Base-by-base conservation (phyloP, 352 stramenopile genomes). In the Phytopythium oedochilum region DNA sequence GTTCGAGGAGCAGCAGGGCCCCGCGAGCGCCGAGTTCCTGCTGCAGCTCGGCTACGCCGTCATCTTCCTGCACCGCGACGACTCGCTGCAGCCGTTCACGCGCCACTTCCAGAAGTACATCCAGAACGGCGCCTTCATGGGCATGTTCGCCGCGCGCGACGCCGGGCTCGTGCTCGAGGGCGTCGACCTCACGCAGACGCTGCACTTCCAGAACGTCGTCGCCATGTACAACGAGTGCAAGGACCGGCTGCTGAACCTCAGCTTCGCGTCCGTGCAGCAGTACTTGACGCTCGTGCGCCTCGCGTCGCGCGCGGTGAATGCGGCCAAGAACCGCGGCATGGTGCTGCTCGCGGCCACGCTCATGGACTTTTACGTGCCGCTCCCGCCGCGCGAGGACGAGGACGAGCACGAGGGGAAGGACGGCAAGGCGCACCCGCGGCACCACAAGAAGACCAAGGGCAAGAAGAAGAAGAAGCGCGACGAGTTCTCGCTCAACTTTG, bases 91-190 rank as follows among this genome's bases (percentile, higher is more conserved):
- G 57, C 84, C 84, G 14, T 94, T 94, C 48, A 89, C 83, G 56
- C 82, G 84, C 32, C 82, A 94, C 51, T 92, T 94, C 55, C 75
- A 89, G 45, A 82, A 82, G 65, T 92, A 85, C 61, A 88, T 94
- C 26, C 68, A 83, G 51, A 87, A 87, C 32, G 83, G 80, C 47
- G 78, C 76, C 39, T 92, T 94, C 57, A 87, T 94, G 73, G 69
- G 81, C 53, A 92, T 94, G 82, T 82, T 91, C 39, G 66, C 73
- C 35, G 53, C 88, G 57, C 64, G 75, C 26, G 66, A 86, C 43
- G 68, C 85, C 7, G 68, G 79, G 11, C 61, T 89, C 26, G 73
- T 82, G 55, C 57, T 91, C 50, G 78, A 87, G 39, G 79, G 78
- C n/a, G 60, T 92, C 18, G 75, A 88, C 43, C 57, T 80, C 7